Evolutionary conservation across 2,329 filamentous ascomycete species (phyloP).

Genomic region (Aspergillus pseudotamarii): DNA sequence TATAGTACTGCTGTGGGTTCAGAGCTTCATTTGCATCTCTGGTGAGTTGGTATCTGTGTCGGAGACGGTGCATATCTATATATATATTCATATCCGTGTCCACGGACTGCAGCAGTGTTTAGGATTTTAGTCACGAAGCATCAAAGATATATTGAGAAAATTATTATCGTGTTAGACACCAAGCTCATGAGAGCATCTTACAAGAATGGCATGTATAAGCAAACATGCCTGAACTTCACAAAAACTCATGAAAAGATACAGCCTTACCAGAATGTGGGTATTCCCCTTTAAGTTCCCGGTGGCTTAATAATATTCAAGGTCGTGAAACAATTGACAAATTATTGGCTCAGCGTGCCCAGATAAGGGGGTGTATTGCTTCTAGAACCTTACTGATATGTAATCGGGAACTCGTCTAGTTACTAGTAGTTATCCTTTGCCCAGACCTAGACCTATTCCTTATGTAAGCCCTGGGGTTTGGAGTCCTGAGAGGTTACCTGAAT

Average conservation of each 20-base stretch:
- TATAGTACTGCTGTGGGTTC: too few species aligned
- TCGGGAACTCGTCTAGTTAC: neutral
- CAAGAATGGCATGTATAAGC: neutral
- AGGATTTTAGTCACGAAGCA: neutral
- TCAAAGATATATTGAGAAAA: neutral
- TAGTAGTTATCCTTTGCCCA: neutral
- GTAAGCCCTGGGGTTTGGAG: neutral
- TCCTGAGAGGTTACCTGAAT: neutral
- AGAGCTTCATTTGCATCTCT: neutral
- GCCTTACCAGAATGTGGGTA: neutral
- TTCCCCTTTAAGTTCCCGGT: neutral
- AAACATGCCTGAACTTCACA: neutral
- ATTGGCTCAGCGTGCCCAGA: neutral
- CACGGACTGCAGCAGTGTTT: neutral
- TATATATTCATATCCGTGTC: neutral
- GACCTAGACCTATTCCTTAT: neutral
- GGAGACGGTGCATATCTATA: neutral
- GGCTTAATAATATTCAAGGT: neutral
- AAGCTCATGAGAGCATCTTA: neutral
- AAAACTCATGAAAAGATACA: neutral
- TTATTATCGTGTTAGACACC: neutral
- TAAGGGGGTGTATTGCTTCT: neutral
- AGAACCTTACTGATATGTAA: slow-evolving; percentile 1
- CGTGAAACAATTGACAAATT: neutral
- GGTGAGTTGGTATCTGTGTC: neutral